These are phyloP conservation scores for Herpotrichia juniperi DNA, from an alignment of 2,329 filamentous ascomycete species.

Conservation along the genomic window DNA sequence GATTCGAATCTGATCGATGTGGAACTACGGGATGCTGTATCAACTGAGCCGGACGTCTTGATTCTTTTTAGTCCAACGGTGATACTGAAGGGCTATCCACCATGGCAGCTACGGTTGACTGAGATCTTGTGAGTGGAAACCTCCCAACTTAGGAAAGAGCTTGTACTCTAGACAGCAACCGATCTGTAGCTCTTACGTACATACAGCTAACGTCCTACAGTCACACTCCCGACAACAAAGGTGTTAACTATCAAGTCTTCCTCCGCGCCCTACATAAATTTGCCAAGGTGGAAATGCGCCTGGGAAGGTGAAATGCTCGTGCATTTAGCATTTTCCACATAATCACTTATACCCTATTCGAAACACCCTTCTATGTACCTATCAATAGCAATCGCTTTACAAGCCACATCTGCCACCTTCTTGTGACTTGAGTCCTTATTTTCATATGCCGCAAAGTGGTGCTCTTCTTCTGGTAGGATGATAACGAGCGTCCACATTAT, in stretches of 20 bases:
- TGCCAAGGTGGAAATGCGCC: slow-evolving; percentile 85
- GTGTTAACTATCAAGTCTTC: slow-evolving; percentile 94
- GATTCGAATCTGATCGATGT: slow-evolving; percentile 85
- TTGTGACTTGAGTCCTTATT: no score
- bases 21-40: slow-evolving; percentile 78
- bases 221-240: slow-evolving; percentile 71
- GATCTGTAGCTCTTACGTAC: no score
- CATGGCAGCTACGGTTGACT: slow-evolving; percentile 93
- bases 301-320: slow-evolving; percentile 62
- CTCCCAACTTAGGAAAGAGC: background rate
- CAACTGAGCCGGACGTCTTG: slow-evolving; percentile 87
- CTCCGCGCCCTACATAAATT: slow-evolving; percentile 82
- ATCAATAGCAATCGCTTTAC: background rate
- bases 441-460: no score
- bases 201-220: slow-evolving; percentile 31
- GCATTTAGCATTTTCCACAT: background rate
- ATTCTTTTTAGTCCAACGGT: slow-evolving; percentile 86
- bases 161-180: no score
- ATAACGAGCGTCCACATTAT: no score
- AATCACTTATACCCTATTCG: background rate
- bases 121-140: slow-evolving; percentile 75
- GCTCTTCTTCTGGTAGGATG: no score
- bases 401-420: background rate
- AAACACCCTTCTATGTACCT: background rate
- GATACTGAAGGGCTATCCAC: slow-evolving; percentile 88